Conservation (phyloP, 495 filamentous ascomycete species). For the Rostrohypoxylon terebratum region DNA sequence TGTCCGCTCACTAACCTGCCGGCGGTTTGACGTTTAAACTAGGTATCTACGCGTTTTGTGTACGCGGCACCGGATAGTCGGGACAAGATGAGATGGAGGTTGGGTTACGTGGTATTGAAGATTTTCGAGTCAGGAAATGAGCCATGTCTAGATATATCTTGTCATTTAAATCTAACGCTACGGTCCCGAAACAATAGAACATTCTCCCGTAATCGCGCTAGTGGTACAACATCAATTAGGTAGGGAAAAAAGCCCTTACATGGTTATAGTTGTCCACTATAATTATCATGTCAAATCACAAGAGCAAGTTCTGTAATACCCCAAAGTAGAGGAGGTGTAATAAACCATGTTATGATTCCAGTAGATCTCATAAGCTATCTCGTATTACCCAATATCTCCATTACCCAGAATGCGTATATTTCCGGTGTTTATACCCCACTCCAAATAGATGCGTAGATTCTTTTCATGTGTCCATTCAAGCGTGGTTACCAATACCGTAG, state of each 20-base stretch:
- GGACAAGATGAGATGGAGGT: background rate
- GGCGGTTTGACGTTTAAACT: background rate
- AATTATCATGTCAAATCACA: background rate
- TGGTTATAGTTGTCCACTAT: background rate
- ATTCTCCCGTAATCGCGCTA: background rate
- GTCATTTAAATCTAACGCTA: background rate
- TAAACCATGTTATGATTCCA: conserved; percentile 15
- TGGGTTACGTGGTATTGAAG: background rate
- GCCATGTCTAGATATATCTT: background rate
- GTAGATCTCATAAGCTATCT: conserved; percentile 15
- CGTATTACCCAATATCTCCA: conserved; percentile 4
- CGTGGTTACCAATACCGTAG: conserved; percentile 19
- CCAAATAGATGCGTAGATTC: conserved; percentile 4
- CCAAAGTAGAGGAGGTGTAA: background rate
- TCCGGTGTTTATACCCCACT: conserved; percentile 11
- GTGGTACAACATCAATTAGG: background rate
- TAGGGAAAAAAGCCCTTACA: background rate
- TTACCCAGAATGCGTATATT: conserved; percentile 20
- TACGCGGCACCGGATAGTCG: background rate
- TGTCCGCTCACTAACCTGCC: conserved; percentile 12
- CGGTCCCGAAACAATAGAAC: background rate
- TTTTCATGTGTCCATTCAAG: conserved; percentile 19
- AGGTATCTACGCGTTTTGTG: conserved; percentile 8
- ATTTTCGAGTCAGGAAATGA: background rate
- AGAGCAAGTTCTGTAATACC: background rate